phyloP scores from a whole-genome alignment of 192 early-diverging fungal species.

The Diversispora epigaea region DNA sequence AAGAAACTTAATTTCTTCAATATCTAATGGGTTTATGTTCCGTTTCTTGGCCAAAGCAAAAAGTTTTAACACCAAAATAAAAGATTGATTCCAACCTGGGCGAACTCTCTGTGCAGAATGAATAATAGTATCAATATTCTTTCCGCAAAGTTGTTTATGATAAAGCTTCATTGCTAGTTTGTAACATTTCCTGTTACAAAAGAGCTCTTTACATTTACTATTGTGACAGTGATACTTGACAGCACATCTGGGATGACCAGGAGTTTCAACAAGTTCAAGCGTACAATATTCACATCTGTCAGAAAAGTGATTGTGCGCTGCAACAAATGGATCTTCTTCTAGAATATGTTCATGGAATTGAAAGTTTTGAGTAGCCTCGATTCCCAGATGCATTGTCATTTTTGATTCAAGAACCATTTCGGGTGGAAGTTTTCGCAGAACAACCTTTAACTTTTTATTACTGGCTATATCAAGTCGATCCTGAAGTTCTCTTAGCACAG shows the following conservation, averaged over 20 bases:
- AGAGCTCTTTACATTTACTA: constrained; percentile 5
- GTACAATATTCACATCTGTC: constrained; percentile 19
- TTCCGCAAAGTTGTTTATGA: constrained; percentile 17
- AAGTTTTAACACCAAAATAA: constrained; percentile 18
- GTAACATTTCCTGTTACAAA: constrained; percentile 21
- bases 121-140: constrained; percentile 13
- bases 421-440: neutral
- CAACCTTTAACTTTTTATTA: constrained; percentile 18
- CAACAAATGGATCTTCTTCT: constrained; percentile 24
- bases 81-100: neutral
- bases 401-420: neutral
- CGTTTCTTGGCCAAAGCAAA: constrained; percentile 17
- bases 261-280: neutral
- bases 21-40: constrained; percentile 4
- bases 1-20: constrained; percentile 14
- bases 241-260: constrained; percentile 6
- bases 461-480: constrained; percentile 13
- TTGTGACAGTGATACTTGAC: constrained; percentile 11
- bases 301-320: constrained; percentile 15
- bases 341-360: neutral
- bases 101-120: neutral
- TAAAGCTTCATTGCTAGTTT: constrained; percentile 14
- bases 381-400: neutral
- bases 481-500: constrained; percentile 1
- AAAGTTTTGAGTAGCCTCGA: neutral